Conservation (phyloP, 2,329 filamentous ascomycete genomes). For the Passalora sequoiae region DNA sequence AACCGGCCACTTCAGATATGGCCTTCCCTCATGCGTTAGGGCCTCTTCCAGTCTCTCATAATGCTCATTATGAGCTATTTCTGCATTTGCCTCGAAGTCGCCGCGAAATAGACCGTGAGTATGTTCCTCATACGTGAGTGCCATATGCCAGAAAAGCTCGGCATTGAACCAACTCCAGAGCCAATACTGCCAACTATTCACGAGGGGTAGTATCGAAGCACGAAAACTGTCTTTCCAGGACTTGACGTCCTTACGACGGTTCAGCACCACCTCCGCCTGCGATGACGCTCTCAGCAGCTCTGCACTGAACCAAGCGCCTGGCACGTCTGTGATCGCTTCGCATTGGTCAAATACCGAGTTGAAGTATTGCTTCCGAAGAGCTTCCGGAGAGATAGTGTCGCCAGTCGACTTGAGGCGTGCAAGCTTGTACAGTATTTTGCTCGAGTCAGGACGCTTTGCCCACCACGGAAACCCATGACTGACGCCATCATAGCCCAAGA, state of each 20-base stretch:
- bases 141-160: background rate
- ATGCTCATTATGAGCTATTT: background rate
- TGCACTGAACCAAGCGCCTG: constrained; percentile 25
- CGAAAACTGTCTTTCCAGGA: background rate
- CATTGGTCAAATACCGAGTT: background rate
- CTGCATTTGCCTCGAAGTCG: background rate
- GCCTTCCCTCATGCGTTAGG: background rate
- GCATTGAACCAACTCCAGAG: background rate
- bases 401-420: background rate
- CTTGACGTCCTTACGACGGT: background rate
- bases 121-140: background rate
- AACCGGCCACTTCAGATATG: background rate
- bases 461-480: constrained; percentile 15
- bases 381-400: background rate
- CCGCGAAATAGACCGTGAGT: background rate
- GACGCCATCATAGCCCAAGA: constrained; percentile 16
- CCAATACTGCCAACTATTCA: background rate
- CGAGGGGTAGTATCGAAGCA: background rate
- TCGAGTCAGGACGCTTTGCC: background rate
- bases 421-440: background rate
- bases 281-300: constrained; percentile 36
- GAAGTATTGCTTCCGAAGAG: background rate
- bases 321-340: background rate
- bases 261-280: constrained; percentile 35
- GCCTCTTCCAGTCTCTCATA: background rate